Conservation (phyloP, 106 monocot genomes). For the Dendrobium huoshanense region DNA sequence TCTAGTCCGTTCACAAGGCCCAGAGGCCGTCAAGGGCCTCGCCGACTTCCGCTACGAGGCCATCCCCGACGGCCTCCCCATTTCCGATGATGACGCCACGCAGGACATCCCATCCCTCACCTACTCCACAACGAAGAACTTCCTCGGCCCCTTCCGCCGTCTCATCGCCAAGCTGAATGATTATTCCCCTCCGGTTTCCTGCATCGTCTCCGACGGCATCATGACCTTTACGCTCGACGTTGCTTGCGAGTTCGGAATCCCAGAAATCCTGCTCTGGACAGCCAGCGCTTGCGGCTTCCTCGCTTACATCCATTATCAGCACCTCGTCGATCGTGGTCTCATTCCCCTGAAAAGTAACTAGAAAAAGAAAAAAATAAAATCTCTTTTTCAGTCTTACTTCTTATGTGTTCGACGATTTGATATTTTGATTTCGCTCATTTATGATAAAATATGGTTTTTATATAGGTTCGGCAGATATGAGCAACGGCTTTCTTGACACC, state of each 20-base stretch:
- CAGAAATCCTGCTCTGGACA: not conserved
- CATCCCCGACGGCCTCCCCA: conserved; percentile 8
- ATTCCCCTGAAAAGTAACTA: conserved; percentile 4
- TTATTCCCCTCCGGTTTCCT: conserved; percentile 4
- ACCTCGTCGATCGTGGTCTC: conserved; percentile 3
- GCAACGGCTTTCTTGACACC: conserved; percentile 12
- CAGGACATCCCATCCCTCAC: conserved; percentile 10
- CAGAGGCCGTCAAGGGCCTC: not conserved
- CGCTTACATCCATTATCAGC: not conserved
- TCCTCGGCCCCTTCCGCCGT: not conserved
- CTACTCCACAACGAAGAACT: conserved; percentile 2
- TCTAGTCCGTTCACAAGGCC: conserved; percentile 9
- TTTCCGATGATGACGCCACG: conserved; percentile 3
- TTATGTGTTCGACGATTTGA: not conserved
- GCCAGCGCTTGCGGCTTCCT: conserved; percentile 13
- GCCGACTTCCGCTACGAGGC: conserved; percentile 13
- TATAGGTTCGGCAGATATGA: conserved; percentile 6
- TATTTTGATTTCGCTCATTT: not conserved
- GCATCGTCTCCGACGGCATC: conserved; percentile 14
- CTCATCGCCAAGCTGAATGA: conserved; percentile 7
- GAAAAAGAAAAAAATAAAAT: too few relatives aligned
- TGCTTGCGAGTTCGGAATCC: conserved; percentile 5
- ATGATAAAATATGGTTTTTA: not conserved
- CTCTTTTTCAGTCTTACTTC: not conserved
- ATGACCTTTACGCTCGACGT: conserved; percentile 21